phyloP scores from a whole-genome alignment of 2,329 filamentous ascomycete genomes.

The Alternaria ethzedia region DNA sequence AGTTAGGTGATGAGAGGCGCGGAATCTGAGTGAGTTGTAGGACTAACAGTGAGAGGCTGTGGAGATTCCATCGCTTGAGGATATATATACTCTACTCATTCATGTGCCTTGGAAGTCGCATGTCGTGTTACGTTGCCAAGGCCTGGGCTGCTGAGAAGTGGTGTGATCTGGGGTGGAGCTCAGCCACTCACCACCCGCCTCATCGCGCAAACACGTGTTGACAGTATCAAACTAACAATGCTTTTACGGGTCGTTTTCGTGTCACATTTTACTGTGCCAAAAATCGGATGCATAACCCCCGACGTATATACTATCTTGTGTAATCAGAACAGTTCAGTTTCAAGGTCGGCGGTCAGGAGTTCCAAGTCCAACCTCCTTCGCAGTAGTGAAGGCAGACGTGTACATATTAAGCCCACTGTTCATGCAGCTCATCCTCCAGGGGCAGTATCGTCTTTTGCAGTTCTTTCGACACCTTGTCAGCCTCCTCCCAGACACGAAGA shows the following conservation, averaged over 20 bases:
- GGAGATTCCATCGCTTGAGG: neutral
- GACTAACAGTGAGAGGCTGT: neutral
- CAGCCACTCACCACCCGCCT: conserved; percentile 9
- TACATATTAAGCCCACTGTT: conserved; percentile 22
- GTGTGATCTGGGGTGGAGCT: conserved; percentile 22
- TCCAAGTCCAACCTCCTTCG: neutral
- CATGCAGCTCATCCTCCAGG: conserved; percentile 52
- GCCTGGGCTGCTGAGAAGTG: conserved; percentile 24
- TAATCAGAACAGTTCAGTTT: neutral
- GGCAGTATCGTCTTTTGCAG: conserved; percentile 62
- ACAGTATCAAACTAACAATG: neutral
- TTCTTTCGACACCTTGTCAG: conserved; percentile 72
- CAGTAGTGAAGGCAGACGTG: neutral
- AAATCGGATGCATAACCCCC: neutral
- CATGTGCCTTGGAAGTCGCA: neutral
- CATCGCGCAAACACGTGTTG: neutral
- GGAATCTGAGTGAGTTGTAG: neutral
- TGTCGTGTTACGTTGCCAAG: conserved; percentile 19
- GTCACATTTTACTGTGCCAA: neutral
- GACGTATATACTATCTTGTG: neutral
- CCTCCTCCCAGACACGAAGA: conserved; percentile 81
- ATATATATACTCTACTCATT: conserved; percentile 8
- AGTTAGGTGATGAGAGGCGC: neutral
- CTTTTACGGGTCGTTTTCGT: neutral
- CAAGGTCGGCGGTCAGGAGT: neutral